These are phyloP conservation scores for Saturnispora saitoi DNA, from an alignment of 805 yeast genomes.

Conservation along the genomic window DNA sequence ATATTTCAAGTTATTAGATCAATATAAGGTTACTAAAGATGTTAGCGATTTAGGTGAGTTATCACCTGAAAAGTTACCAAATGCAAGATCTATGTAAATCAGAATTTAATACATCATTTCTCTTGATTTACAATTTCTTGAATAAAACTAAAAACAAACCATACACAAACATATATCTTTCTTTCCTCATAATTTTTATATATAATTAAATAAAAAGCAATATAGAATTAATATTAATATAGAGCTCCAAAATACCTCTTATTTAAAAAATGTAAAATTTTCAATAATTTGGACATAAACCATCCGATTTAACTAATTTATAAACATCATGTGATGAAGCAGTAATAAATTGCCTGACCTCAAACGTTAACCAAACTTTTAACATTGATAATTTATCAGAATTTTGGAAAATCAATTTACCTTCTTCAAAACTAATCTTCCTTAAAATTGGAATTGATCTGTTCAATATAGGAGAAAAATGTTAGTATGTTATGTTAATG, in stretches of 20 bases:
- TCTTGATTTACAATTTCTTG: not conserved
- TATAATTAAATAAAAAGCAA: not conserved
- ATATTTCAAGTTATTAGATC: constrained; percentile 62
- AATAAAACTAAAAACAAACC: not conserved
- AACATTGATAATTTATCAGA: constrained; percentile 69
- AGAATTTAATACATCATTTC: not conserved
- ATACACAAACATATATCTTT: not conserved
- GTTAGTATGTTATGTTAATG: constrained; percentile 7
- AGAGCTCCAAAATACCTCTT: not conserved
- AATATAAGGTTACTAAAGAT: constrained; percentile 38
- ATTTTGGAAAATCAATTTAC: constrained; percentile 45
- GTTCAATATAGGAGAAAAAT: constrained; percentile 5
- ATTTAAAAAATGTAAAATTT: too few species aligned
- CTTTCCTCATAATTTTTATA: not conserved
- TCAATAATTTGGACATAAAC: constrained; percentile 55
- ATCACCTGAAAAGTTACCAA: constrained; percentile 11
- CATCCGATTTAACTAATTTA: constrained; percentile 52
- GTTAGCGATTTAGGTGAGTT: constrained; percentile 12
- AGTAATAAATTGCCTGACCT: constrained; percentile 75
- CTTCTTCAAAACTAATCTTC: constrained; percentile 67
- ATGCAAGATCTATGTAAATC: constrained; percentile 12
- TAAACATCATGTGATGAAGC: constrained; percentile 74
- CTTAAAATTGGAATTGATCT: constrained; percentile 82
- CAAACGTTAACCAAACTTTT: constrained; percentile 85
- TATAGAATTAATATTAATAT: not conserved